These are phyloP conservation scores for Neurospora cerealis DNA, from an alignment of 495 filamentous ascomycete species.

Conservation along the genomic window DNA sequence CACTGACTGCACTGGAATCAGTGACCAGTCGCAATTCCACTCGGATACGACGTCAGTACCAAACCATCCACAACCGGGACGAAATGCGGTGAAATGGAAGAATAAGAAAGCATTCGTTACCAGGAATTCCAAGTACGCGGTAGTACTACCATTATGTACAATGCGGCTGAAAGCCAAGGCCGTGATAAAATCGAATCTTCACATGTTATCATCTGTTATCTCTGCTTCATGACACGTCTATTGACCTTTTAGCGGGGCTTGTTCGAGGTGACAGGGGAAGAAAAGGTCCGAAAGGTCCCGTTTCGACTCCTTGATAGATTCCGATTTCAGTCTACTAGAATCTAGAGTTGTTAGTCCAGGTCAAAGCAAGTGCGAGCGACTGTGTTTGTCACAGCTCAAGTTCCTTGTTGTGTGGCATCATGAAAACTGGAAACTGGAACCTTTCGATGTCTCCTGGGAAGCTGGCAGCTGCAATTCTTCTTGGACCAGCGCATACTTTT, in stretches of 20 bases:
- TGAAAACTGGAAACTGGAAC: neutral
- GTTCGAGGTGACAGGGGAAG: neutral
- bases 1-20: neutral
- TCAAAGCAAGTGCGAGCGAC: neutral
- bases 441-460: neutral
- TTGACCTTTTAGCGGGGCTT: neutral
- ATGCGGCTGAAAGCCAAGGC: neutral
- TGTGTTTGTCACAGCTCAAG: neutral
- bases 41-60: neutral
- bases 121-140: neutral
- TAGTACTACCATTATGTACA: neutral
- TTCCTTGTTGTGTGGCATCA: neutral
- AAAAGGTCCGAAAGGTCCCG: neutral
- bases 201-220: neutral
- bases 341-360: neutral
- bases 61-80: neutral
- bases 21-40: neutral
- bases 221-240: neutral
- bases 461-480: neutral
- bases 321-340: neutral
- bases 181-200: neutral
- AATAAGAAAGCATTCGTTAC: neutral
- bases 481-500: neutral
- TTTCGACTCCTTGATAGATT: neutral
- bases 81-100: neutral